A percentile compares a stretch with the other conserved stretches of the same genome.
Evolutionary conservation across 2,329 filamentous ascomycete genomes (phyloP).

Genomic region (Claviceps humidiphila): DNA sequence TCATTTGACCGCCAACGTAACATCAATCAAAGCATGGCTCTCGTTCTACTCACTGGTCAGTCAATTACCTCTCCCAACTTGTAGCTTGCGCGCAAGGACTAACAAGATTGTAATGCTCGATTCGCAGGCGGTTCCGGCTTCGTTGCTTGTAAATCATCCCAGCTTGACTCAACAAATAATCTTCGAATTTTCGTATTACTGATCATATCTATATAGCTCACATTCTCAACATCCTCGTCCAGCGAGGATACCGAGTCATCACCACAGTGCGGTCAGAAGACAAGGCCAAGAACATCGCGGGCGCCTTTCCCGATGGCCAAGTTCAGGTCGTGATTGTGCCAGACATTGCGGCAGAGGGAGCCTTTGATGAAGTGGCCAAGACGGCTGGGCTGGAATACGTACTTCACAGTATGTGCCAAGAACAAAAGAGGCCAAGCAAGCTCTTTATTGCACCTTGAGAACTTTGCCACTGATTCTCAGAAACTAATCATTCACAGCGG

Average conservation of each 20-base stretch:
- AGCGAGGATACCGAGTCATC: slow-evolving; percentile 36
- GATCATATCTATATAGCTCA: slow-evolving; percentile 26
- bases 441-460: too few species aligned
- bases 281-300: slow-evolving; percentile 38
- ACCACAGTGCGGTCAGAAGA: slow-evolving; percentile 42
- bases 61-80: neutral
- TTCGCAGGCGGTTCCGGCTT: neutral
- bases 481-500: slow-evolving; percentile 16
- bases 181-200: neutral
- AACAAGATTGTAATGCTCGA: neutral
- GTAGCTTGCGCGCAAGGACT: neutral
- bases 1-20: too few species aligned
- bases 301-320: slow-evolving; percentile 31
- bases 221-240: slow-evolving; percentile 39
- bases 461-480: neutral
- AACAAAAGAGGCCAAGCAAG: neutral
- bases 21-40: neutral
- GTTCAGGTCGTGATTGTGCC: slow-evolving; percentile 51
- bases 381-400: slow-evolving; percentile 39
- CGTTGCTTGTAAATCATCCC: neutral
- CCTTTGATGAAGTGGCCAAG: slow-evolving; percentile 54
- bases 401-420: slow-evolving; percentile 30
- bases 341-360: slow-evolving; percentile 60
- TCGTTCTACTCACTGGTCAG: neutral
- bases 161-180: too few species aligned